These are phyloP conservation scores for Tylopilus felleus DNA, from an alignment of 768 basidiomycete species.

Conservation along the genomic window DNA sequence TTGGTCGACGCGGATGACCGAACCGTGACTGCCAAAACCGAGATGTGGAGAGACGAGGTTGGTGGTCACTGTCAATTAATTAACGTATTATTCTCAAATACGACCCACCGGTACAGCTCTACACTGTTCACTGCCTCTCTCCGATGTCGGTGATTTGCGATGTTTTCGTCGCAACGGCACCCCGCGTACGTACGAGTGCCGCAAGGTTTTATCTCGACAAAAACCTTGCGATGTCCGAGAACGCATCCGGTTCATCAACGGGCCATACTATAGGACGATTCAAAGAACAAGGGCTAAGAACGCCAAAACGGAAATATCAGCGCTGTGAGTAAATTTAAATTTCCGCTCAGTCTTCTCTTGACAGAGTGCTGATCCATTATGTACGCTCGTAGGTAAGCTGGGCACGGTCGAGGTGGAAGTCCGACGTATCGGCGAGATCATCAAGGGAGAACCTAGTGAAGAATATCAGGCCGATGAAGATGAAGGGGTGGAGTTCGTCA, in stretches of 20 bases:
- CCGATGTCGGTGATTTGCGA: conserved; percentile 16
- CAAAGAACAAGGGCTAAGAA: conserved; percentile 7
- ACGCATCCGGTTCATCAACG: conserved; percentile 6
- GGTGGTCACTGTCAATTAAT: neutral
- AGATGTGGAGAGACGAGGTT: conserved; percentile 13
- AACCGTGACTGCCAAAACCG: conserved; percentile 6
- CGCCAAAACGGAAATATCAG: neutral
- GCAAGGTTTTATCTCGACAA: conserved; percentile 17
- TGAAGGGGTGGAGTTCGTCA: conserved; percentile 5
- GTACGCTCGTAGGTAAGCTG: conserved; percentile 4
- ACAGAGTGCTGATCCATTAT: neutral
- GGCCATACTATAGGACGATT: neutral
- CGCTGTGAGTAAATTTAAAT: neutral
- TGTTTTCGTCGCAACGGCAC: conserved; percentile 5
- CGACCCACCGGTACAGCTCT: neutral
- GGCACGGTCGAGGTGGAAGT: conserved; percentile 13
- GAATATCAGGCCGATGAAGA: neutral
- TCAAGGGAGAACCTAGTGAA: neutral
- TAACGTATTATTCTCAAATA: neutral
- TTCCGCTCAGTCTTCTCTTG: neutral
- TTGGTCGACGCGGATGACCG: conserved; percentile 8
- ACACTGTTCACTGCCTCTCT: conserved; percentile 17
- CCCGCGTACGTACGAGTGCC: neutral
- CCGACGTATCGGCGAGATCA: conserved; percentile 13
- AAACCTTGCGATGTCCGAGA: neutral